Evolutionary conservation across 176 grass and related monocot genomes (phyloP).

Genomic region (Pontederia paniculata): DNA sequence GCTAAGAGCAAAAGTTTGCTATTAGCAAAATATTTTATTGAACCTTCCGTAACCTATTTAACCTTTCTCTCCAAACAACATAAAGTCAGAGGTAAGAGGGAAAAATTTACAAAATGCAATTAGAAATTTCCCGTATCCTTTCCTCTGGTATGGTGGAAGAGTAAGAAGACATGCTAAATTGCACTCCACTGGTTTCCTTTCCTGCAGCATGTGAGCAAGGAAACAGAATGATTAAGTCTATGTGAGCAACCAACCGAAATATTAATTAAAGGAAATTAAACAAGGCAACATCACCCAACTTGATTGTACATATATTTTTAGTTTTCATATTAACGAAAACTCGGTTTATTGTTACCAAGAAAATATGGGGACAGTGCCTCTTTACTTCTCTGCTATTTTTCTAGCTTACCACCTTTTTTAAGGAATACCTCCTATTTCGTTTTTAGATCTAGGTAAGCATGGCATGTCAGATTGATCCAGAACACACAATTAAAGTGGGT

Average conservation of each 20-base stretch:
- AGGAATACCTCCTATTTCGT: too few relatives aligned
- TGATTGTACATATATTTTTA: not conserved
- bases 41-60: not conserved
- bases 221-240: not conserved
- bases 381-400: too few relatives aligned
- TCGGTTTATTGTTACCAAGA: not conserved
- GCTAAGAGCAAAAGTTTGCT: too few relatives aligned
- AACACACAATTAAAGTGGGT: too few relatives aligned
- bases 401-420: too few relatives aligned
- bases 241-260: not conserved
- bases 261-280: not conserved
- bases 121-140: slow-evolving; percentile 96
- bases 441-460: too few relatives aligned
- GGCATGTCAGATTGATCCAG: too few relatives aligned
- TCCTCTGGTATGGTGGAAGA: slow-evolving; percentile 98
- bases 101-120: slow-evolving; percentile 90
- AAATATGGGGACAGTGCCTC: too few relatives aligned
- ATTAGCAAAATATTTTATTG: too few relatives aligned
- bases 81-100: slow-evolving; percentile 8
- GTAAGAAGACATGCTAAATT: slow-evolving; percentile 99
- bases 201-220: slow-evolving; percentile 33
- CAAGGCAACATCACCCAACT: not conserved
- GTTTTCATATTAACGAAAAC: not conserved
- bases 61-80: not conserved
- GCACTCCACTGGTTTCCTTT: slow-evolving; percentile 93